Percentiles rank a stretch among this genome's conserved stretches.
Conservation (phyloP, 768 basidiomycete species). For the Russula griseocarnosa region DNA sequence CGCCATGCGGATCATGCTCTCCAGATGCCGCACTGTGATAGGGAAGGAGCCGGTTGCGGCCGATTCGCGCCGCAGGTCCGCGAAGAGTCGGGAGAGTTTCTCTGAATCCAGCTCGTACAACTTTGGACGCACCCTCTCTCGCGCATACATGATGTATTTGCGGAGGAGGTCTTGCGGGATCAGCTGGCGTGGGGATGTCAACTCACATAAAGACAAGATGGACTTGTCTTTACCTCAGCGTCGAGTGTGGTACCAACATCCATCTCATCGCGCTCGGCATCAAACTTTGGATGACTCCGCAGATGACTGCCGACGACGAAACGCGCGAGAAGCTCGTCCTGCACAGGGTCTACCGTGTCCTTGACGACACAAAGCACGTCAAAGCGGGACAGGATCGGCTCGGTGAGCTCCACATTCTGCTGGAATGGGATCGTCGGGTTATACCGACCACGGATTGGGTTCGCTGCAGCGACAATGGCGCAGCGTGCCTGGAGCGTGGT, state of each 20-base stretch:
- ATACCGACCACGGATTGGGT: conserved; percentile 94
- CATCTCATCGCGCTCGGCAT: conserved; percentile 83
- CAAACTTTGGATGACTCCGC: conserved; percentile 91
- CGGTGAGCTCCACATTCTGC: conserved; percentile 97
- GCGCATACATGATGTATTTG: conserved; percentile 99
- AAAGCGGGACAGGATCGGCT: conserved; percentile 96
- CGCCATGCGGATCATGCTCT: conserved; percentile 99
- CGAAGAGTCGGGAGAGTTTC: conserved; percentile 89
- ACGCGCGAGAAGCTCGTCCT: conserved; percentile 92
- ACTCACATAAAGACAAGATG: conserved; percentile 1
- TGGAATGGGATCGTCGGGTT: conserved; percentile 98
- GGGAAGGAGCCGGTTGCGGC: conserved; percentile 98
- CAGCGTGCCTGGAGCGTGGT: conserved; percentile 98
- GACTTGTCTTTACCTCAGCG: conserved; percentile 71
- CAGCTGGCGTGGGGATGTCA: conserved; percentile 50
- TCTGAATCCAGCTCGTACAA: conserved; percentile 94
- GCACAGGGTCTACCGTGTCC: conserved; percentile 93
- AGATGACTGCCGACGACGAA: conserved; percentile 98
- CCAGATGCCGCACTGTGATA: conserved; percentile 94
- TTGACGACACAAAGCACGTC: conserved; percentile 98
- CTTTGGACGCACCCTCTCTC: conserved; percentile 89
- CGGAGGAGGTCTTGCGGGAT: conserved; percentile 95
- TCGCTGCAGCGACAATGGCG: conserved; percentile 96
- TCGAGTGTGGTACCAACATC: conserved; percentile 86
- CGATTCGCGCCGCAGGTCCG: conserved; percentile 93